Evolutionary conservation across 108 stramenopile genomes (phyloP), one percentile per base, ranked within the genome.

Genomic region (Seminavis robusta): DNA sequence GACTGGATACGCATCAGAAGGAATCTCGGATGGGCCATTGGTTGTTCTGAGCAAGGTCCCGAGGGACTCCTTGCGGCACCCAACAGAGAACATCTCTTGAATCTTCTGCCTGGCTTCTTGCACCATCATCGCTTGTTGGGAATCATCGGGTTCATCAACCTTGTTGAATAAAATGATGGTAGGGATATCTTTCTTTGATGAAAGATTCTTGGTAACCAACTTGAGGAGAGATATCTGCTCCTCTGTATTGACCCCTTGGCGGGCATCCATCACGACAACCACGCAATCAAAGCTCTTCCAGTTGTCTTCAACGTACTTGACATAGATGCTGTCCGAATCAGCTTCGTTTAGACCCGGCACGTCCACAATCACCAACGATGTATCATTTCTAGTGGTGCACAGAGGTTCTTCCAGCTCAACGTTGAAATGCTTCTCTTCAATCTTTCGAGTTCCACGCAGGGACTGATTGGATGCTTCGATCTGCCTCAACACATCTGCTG

Each of bases 291-390:
- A 73, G 10, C 29, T 59, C 6, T 61, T 27, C 71, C 71, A 73
- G 17, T 56, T 42, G 20, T 32, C 19, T n/a, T 24, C 31, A 15
- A 73, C 9, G 21, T 15, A 29, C 39, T n/a, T n/a, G 33, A 53
- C 67, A 21, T 1, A 71, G 19, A 51, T 56, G 19, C 21, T 26
- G 33, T 32, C 37, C 25, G 33, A 36, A 6, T 46, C 69, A 7
- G 69, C 69, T 36, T 71, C 69, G 45, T 71, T 71, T 28, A 61
- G 51, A 27, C 69, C 69, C 37, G 69, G 69, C 51, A 71, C 51
- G 44, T 71, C 69, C 61, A 42, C 58, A 74, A 2, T 66, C 52
- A 28, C 37, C 31, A 25, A 58, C 52, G 36, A 43, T 27, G 57
- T 33, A 23, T 67, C 65, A 13, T 31, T 4, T 5, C 65, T 27